Evolutionary conservation across 495 filamentous ascomycete species (phyloP), one percentile per base, ranked within the genome.

Genomic region (Aspergillus saccharolyticus): DNA sequence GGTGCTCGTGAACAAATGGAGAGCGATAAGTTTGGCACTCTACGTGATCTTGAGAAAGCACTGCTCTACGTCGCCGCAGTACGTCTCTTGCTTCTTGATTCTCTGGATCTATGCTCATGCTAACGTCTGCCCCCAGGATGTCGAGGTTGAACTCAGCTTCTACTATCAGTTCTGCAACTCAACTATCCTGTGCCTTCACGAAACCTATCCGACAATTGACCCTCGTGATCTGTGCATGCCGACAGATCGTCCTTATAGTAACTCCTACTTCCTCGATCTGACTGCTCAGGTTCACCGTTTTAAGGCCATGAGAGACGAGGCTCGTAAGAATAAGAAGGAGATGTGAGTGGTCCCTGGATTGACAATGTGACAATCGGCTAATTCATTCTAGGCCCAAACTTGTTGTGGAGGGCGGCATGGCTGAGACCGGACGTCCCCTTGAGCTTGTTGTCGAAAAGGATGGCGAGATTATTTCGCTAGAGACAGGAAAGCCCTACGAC

Each of bases 261-360:
- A 85, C 79, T 85, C 85, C 59, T 97, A 97, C 77, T 96, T 96
- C 65, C 84, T 96, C 67, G 93, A 97, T 77, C 86, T 96, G 54
- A 81, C 92, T 66, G 88, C 89, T 63, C 90, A 96, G 83, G 87
- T 89, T 54, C 82, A 83, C 64, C 82, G 85, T 54, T 89, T 89
- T 79, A 87, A 87, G 49, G 71, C 74, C 14, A 76, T 79, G 68
- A 76, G 87, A 65, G 76, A 78, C n/a, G 80, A 76, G 44, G 74
- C 75, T 24, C 77, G 81, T 25, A 70, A 80, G 49, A 68, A 21
- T 52, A 63, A 56, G 51, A 48, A 44, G 20, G 56, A 50, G 2
- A 25, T 17, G 47, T 50, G 28, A 5, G 47, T 30, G 7, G 16
- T 12, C 7, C 12, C 22, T 9, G 15, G 42, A 28, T 9, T 42